phyloP scores from a whole-genome alignment of 2,329 filamentous ascomycete species.

The Colletotrichum euphorbiae region DNA sequence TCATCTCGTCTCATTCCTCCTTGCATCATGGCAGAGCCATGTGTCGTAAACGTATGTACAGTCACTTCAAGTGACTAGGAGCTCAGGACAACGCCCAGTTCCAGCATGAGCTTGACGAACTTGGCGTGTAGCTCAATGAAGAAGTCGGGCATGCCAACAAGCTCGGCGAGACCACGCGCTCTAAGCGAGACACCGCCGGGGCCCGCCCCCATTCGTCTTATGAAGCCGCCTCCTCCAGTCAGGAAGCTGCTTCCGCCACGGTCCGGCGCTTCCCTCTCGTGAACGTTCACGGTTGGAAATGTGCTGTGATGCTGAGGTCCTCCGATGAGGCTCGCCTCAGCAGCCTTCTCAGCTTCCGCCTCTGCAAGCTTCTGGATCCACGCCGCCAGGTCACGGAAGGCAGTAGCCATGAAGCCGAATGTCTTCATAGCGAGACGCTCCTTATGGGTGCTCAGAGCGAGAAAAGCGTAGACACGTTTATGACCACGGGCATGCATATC shows the following conservation, averaged over 20 bases:
- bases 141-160: constrained; percentile 75
- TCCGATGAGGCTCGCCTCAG: constrained; percentile 56
- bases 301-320: constrained; percentile 55
- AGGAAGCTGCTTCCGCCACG: constrained; percentile 67
- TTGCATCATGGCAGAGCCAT: neutral
- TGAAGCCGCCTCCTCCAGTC: constrained; percentile 66
- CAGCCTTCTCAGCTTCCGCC: constrained; percentile 68
- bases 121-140: constrained; percentile 74
- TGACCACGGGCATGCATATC: constrained; percentile 75
- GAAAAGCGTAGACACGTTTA: constrained; percentile 75
- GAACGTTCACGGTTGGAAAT: constrained; percentile 10
- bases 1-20: neutral
- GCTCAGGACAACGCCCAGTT: constrained; percentile 66
- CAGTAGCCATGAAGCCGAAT: constrained; percentile 70
- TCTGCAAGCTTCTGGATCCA: constrained; percentile 76
- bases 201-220: constrained; percentile 68
- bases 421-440: constrained; percentile 75
- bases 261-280: constrained; percentile 43
- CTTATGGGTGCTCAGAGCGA: constrained; percentile 73
- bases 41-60: constrained; percentile 25
- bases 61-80: constrained; percentile 49
- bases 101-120: constrained; percentile 72
- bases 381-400: constrained; percentile 72
- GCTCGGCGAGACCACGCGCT: constrained; percentile 71
- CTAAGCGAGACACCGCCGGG: constrained; percentile 67